Percentiles rank a stretch among this genome's conserved stretches.
phyloP scores from a whole-genome alignment of 306 rosid genomes.

The Malus orientalis region DNA sequence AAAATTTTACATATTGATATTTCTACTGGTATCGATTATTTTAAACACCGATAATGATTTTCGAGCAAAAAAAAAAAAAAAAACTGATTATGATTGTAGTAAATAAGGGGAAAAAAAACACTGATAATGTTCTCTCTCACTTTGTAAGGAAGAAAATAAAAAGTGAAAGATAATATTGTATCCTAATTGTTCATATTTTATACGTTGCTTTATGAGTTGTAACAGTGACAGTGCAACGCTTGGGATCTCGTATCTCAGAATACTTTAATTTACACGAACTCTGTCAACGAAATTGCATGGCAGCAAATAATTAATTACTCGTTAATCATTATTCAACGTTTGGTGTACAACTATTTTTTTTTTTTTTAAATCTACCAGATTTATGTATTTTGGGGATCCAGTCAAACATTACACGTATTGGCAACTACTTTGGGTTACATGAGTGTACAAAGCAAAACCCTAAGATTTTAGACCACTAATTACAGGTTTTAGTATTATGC shows the following conservation, averaged over 20 bases:
- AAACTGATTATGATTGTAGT: too few species aligned
- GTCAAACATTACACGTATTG: constrained; percentile 27
- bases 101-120: too few species aligned
- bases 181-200: not conserved
- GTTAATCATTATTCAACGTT: constrained; percentile 40
- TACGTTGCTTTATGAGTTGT: constrained; percentile 1
- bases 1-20: too few species aligned
- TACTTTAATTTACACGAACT: constrained; percentile 17
- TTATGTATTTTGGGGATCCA: constrained; percentile 10
- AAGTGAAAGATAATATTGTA: not conserved
- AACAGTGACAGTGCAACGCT: constrained; percentile 16
- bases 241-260: constrained; percentile 50
- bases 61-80: too few species aligned
- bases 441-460: constrained; percentile 3
- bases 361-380: constrained; percentile 20
- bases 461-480: constrained; percentile 12
- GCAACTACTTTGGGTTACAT: constrained; percentile 11
- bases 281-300: not conserved
- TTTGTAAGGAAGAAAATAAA: too few species aligned
- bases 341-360: constrained; percentile 31
- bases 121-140: too few species aligned
- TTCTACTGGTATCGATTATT: too few species aligned
- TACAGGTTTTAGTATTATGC: constrained; percentile 6
- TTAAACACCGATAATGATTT: too few species aligned
- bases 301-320: constrained; percentile 12